A percentile compares a stretch with the other conserved stretches of the same genome.
Evolutionary conservation across 495 filamentous ascomycete genomes (phyloP).

Genomic region (Durotheca rogersii): DNA sequence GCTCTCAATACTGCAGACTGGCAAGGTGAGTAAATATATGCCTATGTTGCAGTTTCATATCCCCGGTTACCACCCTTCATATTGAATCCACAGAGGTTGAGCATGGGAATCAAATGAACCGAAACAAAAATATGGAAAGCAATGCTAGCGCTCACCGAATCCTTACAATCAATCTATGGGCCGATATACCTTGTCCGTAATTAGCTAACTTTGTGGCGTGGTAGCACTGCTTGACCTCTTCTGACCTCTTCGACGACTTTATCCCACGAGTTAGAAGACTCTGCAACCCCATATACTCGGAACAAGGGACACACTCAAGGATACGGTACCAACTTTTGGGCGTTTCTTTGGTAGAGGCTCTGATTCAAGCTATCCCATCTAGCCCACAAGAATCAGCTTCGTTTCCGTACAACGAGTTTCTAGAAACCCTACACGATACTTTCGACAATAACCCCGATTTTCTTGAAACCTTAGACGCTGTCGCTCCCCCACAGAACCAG

Average conservation of each 20-base stretch:
- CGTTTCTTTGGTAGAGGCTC: constrained; percentile 38
- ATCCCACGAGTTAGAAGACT: constrained; percentile 35
- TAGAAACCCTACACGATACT: constrained; percentile 18
- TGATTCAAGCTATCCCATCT: constrained; percentile 28
- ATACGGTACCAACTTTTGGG: constrained; percentile 41
- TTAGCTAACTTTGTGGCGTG: constrained; percentile 20
- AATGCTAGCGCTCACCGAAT: too few relatives aligned
- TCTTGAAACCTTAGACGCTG: neutral
- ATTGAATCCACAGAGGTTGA: too few relatives aligned
- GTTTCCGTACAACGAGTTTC: constrained; percentile 21
- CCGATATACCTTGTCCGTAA: too few relatives aligned
- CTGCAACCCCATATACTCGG: constrained; percentile 44
- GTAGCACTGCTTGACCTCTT: constrained; percentile 36
- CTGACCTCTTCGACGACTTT: constrained; percentile 37
- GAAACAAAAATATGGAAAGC: too few relatives aligned
- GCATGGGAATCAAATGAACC: too few relatives aligned
- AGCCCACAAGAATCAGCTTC: constrained; percentile 15
- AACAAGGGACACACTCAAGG: constrained; percentile 35
- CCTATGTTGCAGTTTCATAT: neutral
- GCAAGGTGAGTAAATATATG: constrained; percentile 46
- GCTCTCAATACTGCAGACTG: constrained; percentile 47
- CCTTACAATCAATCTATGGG: too few relatives aligned
- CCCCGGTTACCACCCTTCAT: neutral
- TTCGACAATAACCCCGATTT: constrained; percentile 7
- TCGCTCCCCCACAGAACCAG: constrained; percentile 16